Base-by-base conservation (phyloP, 371 early-diverging fungal species). In the Mortierella sp. region DNA sequence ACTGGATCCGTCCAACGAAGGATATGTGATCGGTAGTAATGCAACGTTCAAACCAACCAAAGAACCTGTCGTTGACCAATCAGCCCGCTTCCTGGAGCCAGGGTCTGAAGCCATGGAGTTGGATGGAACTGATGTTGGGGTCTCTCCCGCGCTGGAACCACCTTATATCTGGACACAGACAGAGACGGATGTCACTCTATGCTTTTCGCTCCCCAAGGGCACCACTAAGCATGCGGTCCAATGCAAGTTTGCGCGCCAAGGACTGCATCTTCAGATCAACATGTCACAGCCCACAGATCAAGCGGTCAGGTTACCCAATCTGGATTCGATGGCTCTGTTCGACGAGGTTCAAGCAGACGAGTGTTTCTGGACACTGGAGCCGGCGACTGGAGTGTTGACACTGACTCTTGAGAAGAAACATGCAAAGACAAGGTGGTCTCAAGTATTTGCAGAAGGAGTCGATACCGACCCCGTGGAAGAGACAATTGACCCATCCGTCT, bases 161-260 rank as follows among this genome's bases (percentile, higher is more conserved):
- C 84, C 82, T 1, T 93, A 93, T 73, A 81, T 83, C 57, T 94
- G 94, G 94, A 86, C 79, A 4, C 94, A 94, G 54, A 87, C 91
- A 1, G 81, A 81, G 3, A 66, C 80, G 3, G 93, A 93, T 45
- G 81, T 94, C 31, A 91, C 91, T 0, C 57, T 92, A 9, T 80
- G 83, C 45, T 84, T 91, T 37, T 64, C 81, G 3, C 69, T 94
- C 10, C 90, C 91, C 0, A 55, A 46, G 6, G 68, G 78, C 14
- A 84, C 88, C 24, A 73, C 80, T 13, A 84, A 86, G 19, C 67
- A 78, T 2, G 86, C 86, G 43, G 74, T 94, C 49, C 69, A 71
- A 19, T 90, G 91, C 74, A 78, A 79, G 56, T 83, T 92, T 51
- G 67, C 82, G 1, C 50, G 47, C 1, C 71, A 81, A 19, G 85